Evolutionary conservation across 352 stramenopile species (phyloP).

Genomic region (Elongisporangium undulatum): DNA sequence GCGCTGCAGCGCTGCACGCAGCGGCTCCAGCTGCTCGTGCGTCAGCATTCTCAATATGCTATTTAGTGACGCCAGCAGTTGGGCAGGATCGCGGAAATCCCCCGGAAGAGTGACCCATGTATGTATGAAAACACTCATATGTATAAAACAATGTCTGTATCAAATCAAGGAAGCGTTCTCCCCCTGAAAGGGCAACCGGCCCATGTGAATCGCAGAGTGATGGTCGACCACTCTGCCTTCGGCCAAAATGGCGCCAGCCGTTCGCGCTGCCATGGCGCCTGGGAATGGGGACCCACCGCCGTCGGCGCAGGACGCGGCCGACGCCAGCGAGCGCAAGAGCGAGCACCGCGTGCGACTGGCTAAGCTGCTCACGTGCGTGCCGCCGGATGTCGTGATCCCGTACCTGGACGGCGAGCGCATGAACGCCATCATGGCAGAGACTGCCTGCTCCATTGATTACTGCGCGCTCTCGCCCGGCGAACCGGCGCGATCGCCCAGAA

Average conservation of each 20-base stretch:
- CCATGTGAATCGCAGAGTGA: neutral
- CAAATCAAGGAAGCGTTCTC: neutral
- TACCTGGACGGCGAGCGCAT: conserved; percentile 62
- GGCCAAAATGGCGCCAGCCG: neutral
- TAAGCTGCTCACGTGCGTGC: conserved; percentile 44
- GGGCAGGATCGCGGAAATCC: neutral
- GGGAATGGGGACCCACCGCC: neutral
- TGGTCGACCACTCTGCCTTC: neutral
- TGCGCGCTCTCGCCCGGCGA: conserved; percentile 54
- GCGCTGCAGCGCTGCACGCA: conserved; percentile 33
- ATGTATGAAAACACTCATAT: neutral
- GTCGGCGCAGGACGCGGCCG: neutral
- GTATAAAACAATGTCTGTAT: neutral
- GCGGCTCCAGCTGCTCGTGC: conserved; percentile 21
- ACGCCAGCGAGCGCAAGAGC: neutral
- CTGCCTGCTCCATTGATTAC: conserved; percentile 58
- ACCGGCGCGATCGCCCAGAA: conserved; percentile 22
- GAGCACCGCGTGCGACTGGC: conserved; percentile 50
- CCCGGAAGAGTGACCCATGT: neutral
- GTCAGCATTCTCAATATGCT: conserved; percentile 7
- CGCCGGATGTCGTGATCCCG: conserved; percentile 48
- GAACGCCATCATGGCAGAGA: conserved; percentile 41
- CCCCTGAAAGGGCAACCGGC: neutral
- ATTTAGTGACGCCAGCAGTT: neutral
- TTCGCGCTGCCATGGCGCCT: neutral